phyloP scores from a whole-genome alignment of 129 eudicot species.

The Centaurea solstitialis region DNA sequence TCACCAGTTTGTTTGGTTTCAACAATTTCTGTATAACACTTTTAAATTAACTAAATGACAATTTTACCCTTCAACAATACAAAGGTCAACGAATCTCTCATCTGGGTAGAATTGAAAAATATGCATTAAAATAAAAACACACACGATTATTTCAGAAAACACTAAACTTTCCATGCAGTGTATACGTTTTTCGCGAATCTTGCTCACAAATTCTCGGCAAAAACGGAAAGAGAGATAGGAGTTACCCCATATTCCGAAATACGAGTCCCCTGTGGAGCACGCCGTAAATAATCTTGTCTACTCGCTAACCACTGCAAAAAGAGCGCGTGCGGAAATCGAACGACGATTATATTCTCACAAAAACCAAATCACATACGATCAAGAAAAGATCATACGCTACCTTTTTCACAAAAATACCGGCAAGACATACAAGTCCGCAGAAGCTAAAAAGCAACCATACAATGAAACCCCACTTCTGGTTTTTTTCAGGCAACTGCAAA shows the following conservation, averaged over 20 bases:
- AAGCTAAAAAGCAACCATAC: slow-evolving; percentile 96
- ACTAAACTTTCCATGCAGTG: background rate
- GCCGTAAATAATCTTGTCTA: slow-evolving; percentile 73
- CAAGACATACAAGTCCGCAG: slow-evolving; percentile 84
- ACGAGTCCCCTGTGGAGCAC: slow-evolving; percentile 83
- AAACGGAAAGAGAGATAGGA: background rate
- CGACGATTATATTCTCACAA: background rate
- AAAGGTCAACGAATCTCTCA: background rate
- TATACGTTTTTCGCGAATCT: background rate
- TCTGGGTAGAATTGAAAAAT: background rate
- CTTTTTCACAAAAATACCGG: slow-evolving; percentile 69
- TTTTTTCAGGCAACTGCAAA: slow-evolving; percentile 89
- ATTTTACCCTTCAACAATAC: background rate
- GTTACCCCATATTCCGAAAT: slow-evolving; percentile 80
- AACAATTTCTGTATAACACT: too few relatives aligned
- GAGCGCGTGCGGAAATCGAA: background rate
- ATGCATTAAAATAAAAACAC: background rate
- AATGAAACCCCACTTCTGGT: slow-evolving; percentile 90
- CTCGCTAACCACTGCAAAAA: slow-evolving; percentile 81
- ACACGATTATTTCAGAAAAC: background rate
- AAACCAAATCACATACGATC: background rate
- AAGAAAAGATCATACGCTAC: slow-evolving; percentile 34
- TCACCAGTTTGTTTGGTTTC: too few relatives aligned
- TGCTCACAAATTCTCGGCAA: background rate
- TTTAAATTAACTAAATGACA: background rate